Evolutionary conservation across 306 rosid species (phyloP).

Genomic region (Biancaea sappan): DNA sequence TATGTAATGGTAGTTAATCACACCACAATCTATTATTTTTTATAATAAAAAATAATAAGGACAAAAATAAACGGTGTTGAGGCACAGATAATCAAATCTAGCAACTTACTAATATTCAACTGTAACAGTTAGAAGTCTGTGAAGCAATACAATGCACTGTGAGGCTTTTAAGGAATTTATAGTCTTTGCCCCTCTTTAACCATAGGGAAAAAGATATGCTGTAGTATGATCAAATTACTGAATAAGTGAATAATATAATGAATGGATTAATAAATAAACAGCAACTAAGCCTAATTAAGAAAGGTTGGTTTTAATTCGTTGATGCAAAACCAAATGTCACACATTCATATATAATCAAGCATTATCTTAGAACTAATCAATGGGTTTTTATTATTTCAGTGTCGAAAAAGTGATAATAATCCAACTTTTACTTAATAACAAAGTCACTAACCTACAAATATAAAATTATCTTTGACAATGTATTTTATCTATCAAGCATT

Average conservation of each 20-base stretch:
- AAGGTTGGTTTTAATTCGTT: neutral
- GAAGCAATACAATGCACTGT: no score
- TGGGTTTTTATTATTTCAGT: neutral
- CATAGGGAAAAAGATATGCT: neutral
- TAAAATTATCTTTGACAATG: no score
- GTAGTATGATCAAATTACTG: neutral
- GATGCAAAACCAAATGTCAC: neutral
- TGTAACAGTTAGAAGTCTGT: no score
- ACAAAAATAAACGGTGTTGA: no score
- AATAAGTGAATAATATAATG: neutral
- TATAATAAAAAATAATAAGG: no score
- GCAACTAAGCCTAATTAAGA: neutral
- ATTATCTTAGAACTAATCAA: no score
- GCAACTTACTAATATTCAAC: no score
- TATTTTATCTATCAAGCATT: no score
- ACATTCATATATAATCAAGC: neutral
- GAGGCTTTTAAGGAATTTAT: neutral
- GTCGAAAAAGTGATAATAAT: neutral
- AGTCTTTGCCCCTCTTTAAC: neutral
- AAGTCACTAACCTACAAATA: slow-evolving; percentile 69
- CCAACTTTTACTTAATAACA: slow-evolving; percentile 14
- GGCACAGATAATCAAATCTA: no score
- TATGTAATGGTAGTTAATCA: no score
- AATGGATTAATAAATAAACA: neutral
- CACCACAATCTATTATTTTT: no score